These are phyloP conservation scores for Apiospora arundinis DNA, from an alignment of 2,329 filamentous ascomycete genomes.

Conservation along the genomic window DNA sequence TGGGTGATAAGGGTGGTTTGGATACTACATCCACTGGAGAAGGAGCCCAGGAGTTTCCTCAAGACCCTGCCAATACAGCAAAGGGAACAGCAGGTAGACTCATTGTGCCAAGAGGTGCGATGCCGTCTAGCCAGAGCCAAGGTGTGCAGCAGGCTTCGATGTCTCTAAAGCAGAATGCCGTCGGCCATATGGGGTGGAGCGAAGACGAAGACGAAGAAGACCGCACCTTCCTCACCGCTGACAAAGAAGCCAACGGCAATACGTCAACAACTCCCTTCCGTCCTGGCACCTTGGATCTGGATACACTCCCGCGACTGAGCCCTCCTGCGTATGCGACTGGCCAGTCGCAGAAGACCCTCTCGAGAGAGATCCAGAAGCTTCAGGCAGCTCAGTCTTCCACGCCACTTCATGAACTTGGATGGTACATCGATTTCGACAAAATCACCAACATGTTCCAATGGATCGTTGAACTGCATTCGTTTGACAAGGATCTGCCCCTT, in stretches of 20 bases:
- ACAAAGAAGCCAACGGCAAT: slow-evolving; percentile 35
- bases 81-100: slow-evolving; percentile 29
- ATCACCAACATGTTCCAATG: slow-evolving; percentile 84
- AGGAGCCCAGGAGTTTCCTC: slow-evolving; percentile 34
- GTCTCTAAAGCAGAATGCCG: slow-evolving; percentile 24
- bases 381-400: slow-evolving; percentile 67
- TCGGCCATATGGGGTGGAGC: slow-evolving; percentile 45
- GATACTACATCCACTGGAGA: no score
- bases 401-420: slow-evolving; percentile 73
- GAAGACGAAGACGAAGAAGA: slow-evolving; percentile 52
- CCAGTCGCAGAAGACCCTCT: slow-evolving; percentile 66
- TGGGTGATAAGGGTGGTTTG: no score
- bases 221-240: slow-evolving; percentile 43
- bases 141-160: background rate
- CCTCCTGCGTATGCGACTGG: slow-evolving; percentile 69
- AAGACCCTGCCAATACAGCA: slow-evolving; percentile 30
- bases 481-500: slow-evolving; percentile 72
- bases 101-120: slow-evolving; percentile 42
- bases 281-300: slow-evolving; percentile 69
- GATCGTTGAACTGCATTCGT: slow-evolving; percentile 89
- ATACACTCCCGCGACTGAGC: slow-evolving; percentile 67
- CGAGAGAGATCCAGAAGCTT: slow-evolving; percentile 68
- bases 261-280: slow-evolving; percentile 47
- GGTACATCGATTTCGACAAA: slow-evolving; percentile 75
- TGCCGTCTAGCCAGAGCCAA: slow-evolving; percentile 32